Percentiles rank a stretch among this genome's conserved stretches.
Conservation (phyloP, 805 yeast species). For the Hanseniaspora pseudoguilliermondii region DNA sequence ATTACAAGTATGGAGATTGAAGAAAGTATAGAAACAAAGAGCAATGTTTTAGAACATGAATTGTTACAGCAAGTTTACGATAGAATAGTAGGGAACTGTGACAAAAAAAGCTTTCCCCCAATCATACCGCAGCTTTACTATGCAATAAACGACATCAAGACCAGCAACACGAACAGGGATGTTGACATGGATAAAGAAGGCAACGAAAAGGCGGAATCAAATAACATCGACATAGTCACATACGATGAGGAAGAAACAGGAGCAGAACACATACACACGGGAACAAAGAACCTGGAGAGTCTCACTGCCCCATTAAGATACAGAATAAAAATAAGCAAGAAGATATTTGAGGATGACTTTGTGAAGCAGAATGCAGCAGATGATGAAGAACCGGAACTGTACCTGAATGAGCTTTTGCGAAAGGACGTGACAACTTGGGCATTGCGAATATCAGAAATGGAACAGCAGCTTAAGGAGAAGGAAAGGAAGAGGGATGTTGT, state of each 20-base stretch:
- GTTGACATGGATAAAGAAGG: neutral
- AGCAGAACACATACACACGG: slow-evolving; percentile 1
- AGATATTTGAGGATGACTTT: neutral
- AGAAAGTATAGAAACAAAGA: neutral
- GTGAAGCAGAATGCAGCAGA: neutral
- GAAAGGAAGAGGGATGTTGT: slow-evolving; percentile 17
- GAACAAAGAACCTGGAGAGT: slow-evolving; percentile 12
- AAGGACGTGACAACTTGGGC: slow-evolving; percentile 25
- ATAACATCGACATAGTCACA: slow-evolving; percentile 3
- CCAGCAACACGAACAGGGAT: neutral
- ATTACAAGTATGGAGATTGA: neutral
- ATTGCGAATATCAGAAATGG: slow-evolving; percentile 17
- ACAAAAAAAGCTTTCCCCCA: slow-evolving; percentile 28
- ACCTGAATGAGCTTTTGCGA: slow-evolving; percentile 19
- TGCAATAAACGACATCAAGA: slow-evolving; percentile 4
- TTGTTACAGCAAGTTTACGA: slow-evolving; percentile 47
- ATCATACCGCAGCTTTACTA: slow-evolving; percentile 9
- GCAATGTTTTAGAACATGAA: slow-evolving; percentile 45
- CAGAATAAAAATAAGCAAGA: slow-evolving; percentile 10
- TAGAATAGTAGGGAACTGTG: slow-evolving; percentile 38
- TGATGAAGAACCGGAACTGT: neutral
- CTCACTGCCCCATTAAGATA: slow-evolving; percentile 12
- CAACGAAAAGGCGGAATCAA: neutral
- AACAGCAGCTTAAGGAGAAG: slow-evolving; percentile 21
- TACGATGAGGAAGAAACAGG: slow-evolving; percentile 12